Evolutionary conservation across 495 filamentous ascomycete genomes (phyloP), one percentile per base, ranked within the genome.

Genomic region (Penicillium simplicissimum): DNA sequence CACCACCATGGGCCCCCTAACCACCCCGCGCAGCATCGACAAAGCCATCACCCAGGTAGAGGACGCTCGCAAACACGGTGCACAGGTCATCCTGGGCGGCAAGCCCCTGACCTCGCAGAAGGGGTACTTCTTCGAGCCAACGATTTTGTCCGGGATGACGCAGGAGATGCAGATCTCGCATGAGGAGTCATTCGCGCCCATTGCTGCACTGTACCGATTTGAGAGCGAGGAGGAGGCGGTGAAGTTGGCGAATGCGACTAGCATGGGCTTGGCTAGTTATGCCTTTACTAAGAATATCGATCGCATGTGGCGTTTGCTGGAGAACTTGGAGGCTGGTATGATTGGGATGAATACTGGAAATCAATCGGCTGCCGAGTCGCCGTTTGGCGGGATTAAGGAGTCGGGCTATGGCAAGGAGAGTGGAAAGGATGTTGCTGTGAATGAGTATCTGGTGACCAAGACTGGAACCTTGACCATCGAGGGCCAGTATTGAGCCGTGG

Each of bases 371-470:
- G 86, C 88, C 2, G 88, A 92, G 66, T 81, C 85, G 10, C 89
- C 89, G 0, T 92, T 92, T 67, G 89, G 89, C 17, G 89, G 89
- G 0, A 88, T 90, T 61, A 92, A 92, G 75, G 87, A 90, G 67
- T 87, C 83, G 8, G 89, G 89, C 0, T 90, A 90, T 65, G 89
- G 89, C 10, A 92, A 92, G 75, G 89, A 91, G 69, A 87, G 84
- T 14, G 88, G 89, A 17, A 89, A 87, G 69, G 88, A 90, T 57
- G 85, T 88, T 28, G 88, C 88, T 3, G 82, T 90, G 23, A 76
- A 82, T 35, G 88, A 90, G 69, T 91, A 88, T 58, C 71, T 90
- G 69, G 81, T 90, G 25, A 88, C 87, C 1, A 92, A 92, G 76
- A 90, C 88, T 3, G 87, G 86, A 15, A 88, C 86, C 0, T 65